These are phyloP conservation scores for Apiospora aurea DNA, from an alignment of 2,329 filamentous ascomycete species.

Conservation along the genomic window DNA sequence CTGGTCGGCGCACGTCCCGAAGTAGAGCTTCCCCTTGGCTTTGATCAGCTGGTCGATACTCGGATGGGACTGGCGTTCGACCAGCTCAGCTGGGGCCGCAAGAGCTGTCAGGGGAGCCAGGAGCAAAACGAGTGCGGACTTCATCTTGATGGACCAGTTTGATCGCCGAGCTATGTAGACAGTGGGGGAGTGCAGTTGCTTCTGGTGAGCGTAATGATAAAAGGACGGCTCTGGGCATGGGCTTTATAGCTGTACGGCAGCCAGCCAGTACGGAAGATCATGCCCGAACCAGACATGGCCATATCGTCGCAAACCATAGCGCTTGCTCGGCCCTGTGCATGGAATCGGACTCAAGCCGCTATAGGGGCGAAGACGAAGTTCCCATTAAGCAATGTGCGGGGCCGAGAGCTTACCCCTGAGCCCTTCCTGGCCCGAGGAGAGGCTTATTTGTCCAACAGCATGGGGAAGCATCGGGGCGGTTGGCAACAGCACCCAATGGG, in stretches of 20 bases:
- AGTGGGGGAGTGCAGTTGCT: not conserved
- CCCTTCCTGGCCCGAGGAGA: not conserved
- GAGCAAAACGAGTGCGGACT: slow-evolving; percentile 44
- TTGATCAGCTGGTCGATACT: slow-evolving; percentile 65
- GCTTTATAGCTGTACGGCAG: slow-evolving; percentile 9
- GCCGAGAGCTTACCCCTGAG: slow-evolving; percentile 5
- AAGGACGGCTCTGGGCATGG: not conserved
- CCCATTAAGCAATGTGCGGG: not conserved
- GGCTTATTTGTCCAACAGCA: not conserved
- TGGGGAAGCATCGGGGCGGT: slow-evolving; percentile 10
- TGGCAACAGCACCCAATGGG: slow-evolving; percentile 7
- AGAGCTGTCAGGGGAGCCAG: slow-evolving; percentile 44
- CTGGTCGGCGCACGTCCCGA: slow-evolving; percentile 65
- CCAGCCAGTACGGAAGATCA: not conserved
- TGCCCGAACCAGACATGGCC: slow-evolving; percentile 11
- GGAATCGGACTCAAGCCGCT: not conserved
- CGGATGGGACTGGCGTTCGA: slow-evolving; percentile 49
- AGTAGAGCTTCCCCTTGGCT: slow-evolving; percentile 70
- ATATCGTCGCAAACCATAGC: not conserved
- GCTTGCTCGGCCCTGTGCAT: not conserved
- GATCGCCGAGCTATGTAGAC: not conserved
- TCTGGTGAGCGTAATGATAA: not conserved
- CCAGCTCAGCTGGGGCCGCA: slow-evolving; percentile 43
- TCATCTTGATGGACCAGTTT: slow-evolving; percentile 35
- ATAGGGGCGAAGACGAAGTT: not conserved